phyloP scores from a whole-genome alignment of 495 filamentous ascomycete species.

The Pseudotulostoma volvatum region DNA sequence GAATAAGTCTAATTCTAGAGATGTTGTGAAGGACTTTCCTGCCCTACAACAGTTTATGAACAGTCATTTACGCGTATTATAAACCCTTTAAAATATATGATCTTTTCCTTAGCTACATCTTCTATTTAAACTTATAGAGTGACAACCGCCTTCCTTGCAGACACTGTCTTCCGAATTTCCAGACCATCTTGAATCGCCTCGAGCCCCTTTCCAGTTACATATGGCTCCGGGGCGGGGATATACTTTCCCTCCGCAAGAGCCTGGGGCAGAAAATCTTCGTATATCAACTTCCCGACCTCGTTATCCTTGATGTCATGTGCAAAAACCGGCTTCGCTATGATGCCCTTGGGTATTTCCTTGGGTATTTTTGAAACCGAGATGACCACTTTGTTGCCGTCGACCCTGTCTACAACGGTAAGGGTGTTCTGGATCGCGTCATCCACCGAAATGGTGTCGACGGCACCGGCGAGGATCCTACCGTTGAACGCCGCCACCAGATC shows the following conservation, averaged over 20 bases:
- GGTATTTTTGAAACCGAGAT: slow-evolving; percentile 2
- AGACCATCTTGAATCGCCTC: slow-evolving; percentile 2
- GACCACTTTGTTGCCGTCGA: neutral
- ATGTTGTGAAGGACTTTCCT: too few species aligned
- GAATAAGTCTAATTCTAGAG: too few species aligned
- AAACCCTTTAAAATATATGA: too few species aligned
- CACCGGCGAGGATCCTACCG: neutral
- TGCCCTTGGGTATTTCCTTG: slow-evolving; percentile 1
- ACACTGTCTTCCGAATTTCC: slow-evolving; percentile 1
- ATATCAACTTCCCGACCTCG: neutral
- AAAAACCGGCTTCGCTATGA: neutral
- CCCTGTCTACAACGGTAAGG: neutral
- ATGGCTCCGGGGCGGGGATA: slow-evolving; percentile 1
- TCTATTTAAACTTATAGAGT: too few species aligned
- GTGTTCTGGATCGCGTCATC: slow-evolving; percentile 1
- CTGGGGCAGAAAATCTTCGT: slow-evolving; percentile 1
- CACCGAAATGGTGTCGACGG: slow-evolving; percentile 2
- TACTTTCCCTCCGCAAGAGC: slow-evolving; percentile 1
- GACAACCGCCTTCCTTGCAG: slow-evolving; percentile 3
- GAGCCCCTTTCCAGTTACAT: slow-evolving; percentile 1
- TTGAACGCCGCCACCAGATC: slow-evolving; percentile 1
- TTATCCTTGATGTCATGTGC: slow-evolving; percentile 1
- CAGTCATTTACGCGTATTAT: too few species aligned
- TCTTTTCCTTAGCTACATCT: too few species aligned
- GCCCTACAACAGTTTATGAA: too few species aligned